Percentiles rank a stretch among this genome's conserved stretches.
These are phyloP conservation scores for Hymenoscyphus repandus DNA, from an alignment of 2,329 filamentous ascomycete genomes.

Conservation along the genomic window DNA sequence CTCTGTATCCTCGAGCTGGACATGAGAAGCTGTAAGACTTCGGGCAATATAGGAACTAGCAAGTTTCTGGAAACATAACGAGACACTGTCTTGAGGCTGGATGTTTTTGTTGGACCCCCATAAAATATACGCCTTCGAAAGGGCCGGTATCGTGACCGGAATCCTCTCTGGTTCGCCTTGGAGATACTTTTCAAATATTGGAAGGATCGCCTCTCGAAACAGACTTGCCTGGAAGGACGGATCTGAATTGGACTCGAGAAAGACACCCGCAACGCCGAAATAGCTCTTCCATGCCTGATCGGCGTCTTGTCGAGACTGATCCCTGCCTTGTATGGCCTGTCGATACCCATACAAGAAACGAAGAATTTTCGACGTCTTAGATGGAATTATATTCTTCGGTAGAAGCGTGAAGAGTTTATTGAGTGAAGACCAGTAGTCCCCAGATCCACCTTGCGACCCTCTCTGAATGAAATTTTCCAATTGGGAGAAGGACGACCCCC, in stretches of 20 bases:
- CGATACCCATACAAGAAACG: conserved; percentile 63
- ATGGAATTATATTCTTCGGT: conserved; percentile 51
- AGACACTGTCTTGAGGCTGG: conserved; percentile 44
- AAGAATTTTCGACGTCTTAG: conserved; percentile 47
- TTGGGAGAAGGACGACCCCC: conserved; percentile 48
- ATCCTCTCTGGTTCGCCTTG: conserved; percentile 3
- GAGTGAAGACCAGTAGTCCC: conserved; percentile 69
- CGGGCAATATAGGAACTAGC: conserved; percentile 56
- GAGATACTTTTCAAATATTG: conserved; percentile 51
- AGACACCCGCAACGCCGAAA: conserved; percentile 54
- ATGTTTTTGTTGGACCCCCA: conserved; percentile 38
- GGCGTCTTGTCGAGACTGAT: conserved; percentile 67
- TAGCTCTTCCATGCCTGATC: conserved; percentile 71
- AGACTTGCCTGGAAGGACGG: conserved; percentile 41
- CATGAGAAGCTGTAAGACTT: conserved; percentile 70
- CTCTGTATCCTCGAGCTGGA: conserved; percentile 59
- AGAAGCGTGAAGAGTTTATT: conserved; percentile 53
- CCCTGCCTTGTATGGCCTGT: conserved; percentile 64
- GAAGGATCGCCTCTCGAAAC: conserved; percentile 45
- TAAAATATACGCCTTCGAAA: conserved; percentile 42
- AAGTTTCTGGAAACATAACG: conserved; percentile 58
- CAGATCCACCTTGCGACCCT: conserved; percentile 74
- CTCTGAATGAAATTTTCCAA: conserved; percentile 71
- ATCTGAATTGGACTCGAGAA: conserved; percentile 43
- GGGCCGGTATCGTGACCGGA: conserved; percentile 6